phyloP scores from a whole-genome alignment of 345 rosid genomes.

The Ceriops tagal region DNA sequence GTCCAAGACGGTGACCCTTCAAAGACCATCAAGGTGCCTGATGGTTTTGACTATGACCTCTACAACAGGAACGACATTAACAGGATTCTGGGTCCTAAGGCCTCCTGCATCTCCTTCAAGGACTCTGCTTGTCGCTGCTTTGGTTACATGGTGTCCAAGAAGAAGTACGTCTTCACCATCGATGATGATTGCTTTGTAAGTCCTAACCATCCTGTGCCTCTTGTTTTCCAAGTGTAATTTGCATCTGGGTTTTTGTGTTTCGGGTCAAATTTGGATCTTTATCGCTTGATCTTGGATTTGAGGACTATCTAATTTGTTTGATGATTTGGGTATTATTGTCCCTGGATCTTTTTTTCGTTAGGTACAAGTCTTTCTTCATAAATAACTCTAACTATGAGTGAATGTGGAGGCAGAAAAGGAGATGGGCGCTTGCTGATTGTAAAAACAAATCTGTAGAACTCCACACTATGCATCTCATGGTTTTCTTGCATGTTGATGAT shows the following conservation, averaged over 20 bases:
- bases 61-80: slow-evolving; percentile 90
- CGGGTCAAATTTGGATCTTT: slow-evolving; percentile 15
- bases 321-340: neutral
- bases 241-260: slow-evolving; percentile 13
- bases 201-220: slow-evolving; percentile 1
- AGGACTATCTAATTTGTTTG: neutral
- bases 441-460: neutral
- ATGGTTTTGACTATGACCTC: slow-evolving; percentile 88
- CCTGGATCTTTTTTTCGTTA: neutral
- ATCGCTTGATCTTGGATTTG: neutral
- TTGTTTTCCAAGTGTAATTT: neutral
- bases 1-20: slow-evolving; percentile 96
- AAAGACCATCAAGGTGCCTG: slow-evolving; percentile 75
- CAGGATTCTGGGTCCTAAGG: slow-evolving; percentile 83
- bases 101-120: slow-evolving; percentile 91
- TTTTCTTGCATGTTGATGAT: neutral
- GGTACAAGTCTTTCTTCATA: too few species aligned
- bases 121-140: slow-evolving; percentile 98
- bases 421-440: neutral
- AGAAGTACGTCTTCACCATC: slow-evolving; percentile 93
- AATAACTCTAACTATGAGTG: too few species aligned
- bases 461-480: neutral
- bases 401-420: too few species aligned
- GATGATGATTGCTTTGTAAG: slow-evolving; percentile 98
- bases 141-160: slow-evolving; percentile 96